Evolutionary conservation across 2,329 filamentous ascomycete genomes (phyloP), one percentile per base, ranked within the genome.

Genomic region (Aspergillus spinulosporus): DNA sequence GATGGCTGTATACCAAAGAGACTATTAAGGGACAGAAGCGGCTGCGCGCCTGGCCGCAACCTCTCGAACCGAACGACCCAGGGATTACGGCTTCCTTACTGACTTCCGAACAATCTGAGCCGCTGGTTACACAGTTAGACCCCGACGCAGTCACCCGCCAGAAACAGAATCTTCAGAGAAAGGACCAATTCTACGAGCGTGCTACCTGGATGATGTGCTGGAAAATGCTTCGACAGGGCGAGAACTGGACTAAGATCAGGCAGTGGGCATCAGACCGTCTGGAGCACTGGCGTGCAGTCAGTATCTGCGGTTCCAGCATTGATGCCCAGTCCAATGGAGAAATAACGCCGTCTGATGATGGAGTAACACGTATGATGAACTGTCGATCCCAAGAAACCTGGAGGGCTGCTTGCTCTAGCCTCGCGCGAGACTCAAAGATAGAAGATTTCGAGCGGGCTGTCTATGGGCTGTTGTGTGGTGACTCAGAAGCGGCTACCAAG

Each of bases 141-240:
- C 94, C 94, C 0, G 94, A 99, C 77, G 90, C 92, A 4, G 81
- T 86, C n/a, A 87, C 86, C 37, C 84, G 94, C 59, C 92, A 97
- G 72, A 82, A 82, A 48, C 84, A 89, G 53, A 85, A 82, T 49
- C 78, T 97, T 40, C 88, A 96, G 68, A 84, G 86, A 26, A 85
- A 92, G 65, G 94, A 99, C 68, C 86, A 91, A 62, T 92, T 87
- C 66, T 94, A 93, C 60, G 94, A 99, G 76, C 85, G 88, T 52
- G 89, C 92, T 2, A 89, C 96, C 46, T 97, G 94, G 92, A 82
- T 92, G 59, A 88, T 90, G n/a, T 94, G 90, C 74, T 97, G 92
- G 78, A 91, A 96, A 72, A 89, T 96, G 79, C 80, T 99, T 51
- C 86, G 93, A 48, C 86, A 92, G 45, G 94, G 94, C n/a, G 87